Conservation (phyloP, 2,329 filamentous ascomycete genomes). For the Tolypocladium pustulatum region DNA sequence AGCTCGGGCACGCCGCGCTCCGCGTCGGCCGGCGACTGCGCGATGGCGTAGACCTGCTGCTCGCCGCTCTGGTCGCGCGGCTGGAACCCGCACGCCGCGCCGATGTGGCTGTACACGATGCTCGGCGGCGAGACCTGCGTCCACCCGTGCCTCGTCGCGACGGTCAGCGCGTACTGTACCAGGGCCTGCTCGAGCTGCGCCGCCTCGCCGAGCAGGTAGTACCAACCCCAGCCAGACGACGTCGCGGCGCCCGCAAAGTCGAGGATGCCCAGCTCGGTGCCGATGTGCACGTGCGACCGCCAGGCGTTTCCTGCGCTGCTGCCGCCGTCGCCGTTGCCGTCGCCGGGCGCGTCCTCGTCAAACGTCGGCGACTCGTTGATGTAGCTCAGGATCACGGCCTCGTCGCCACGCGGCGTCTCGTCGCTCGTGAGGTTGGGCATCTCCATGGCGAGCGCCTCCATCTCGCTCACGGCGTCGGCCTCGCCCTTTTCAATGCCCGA, state of each 20-base stretch:
- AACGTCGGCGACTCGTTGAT: constrained; percentile 61
- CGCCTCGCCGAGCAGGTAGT: constrained; percentile 86
- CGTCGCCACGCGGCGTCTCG: constrained; percentile 60
- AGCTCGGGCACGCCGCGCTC: constrained; percentile 55
- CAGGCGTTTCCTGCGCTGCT: constrained; percentile 26
- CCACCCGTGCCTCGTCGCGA: constrained; percentile 68
- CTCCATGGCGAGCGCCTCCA: constrained; percentile 62
- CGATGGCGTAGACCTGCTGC: constrained; percentile 79
- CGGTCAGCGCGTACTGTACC: constrained; percentile 70
- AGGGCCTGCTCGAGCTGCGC: constrained; percentile 92
- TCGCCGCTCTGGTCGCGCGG: constrained; percentile 84
- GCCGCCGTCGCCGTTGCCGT: constrained; percentile 3
- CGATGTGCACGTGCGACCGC: constrained; percentile 79
- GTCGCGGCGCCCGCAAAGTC: constrained; percentile 76
- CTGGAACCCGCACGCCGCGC: constrained; percentile 85
- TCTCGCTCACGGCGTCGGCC: constrained; percentile 48
- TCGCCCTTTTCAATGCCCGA: constrained; percentile 51
- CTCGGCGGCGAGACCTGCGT: constrained; percentile 72
- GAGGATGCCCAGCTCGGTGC: constrained; percentile 73
- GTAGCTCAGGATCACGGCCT: constrained; percentile 58
- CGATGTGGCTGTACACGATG: constrained; percentile 86
- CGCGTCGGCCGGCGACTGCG: constrained; percentile 53
- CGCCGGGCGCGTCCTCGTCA: constrained; percentile 13
- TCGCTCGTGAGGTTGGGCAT: constrained; percentile 79
- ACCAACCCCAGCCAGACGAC: constrained; percentile 96